Percentiles rank a stretch among this genome's conserved stretches.
Conservation (phyloP, 495 filamentous ascomycete species). For the Aspergillus heteromorphus region DNA sequence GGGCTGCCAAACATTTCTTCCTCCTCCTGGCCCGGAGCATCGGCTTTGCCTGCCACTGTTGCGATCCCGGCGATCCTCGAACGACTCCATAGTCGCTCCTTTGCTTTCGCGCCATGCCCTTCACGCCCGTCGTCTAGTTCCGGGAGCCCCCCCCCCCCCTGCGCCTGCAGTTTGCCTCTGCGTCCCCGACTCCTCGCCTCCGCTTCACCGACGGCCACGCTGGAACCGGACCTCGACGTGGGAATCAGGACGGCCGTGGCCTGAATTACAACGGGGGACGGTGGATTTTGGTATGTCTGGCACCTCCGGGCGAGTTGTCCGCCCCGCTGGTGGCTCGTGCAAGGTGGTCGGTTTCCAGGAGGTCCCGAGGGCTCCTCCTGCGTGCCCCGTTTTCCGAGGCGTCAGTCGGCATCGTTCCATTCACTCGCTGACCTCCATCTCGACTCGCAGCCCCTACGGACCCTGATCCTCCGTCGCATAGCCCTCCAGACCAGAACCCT, state of each 20-base stretch:
- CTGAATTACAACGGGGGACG: background rate
- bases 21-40: background rate
- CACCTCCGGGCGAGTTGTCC: background rate
- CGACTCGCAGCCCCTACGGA: background rate
- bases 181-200: constrained; percentile 17
- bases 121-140: constrained; percentile 7
- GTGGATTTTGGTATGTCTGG: background rate
- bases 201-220: constrained; percentile 16
- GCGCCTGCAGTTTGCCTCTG: constrained; percentile 15
- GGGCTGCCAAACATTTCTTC: constrained; percentile 21
- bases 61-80: background rate
- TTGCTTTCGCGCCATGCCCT: constrained; percentile 8
- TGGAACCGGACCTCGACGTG: constrained; percentile 2
- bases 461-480: background rate
- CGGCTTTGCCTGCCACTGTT: background rate
- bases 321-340: background rate
- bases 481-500: background rate
- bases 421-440: constrained; percentile 4
- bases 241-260: background rate
- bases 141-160: constrained; percentile 15
- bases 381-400: constrained; percentile 1
- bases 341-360: constrained; percentile 8
- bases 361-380: constrained; percentile 9
- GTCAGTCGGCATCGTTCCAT: constrained; percentile 2
- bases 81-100: constrained; percentile 8